Evolutionary conservation across 257 asterid species (phyloP), one percentile per base, ranked within the genome.

Genomic region (Primulina huaijiensis): DNA sequence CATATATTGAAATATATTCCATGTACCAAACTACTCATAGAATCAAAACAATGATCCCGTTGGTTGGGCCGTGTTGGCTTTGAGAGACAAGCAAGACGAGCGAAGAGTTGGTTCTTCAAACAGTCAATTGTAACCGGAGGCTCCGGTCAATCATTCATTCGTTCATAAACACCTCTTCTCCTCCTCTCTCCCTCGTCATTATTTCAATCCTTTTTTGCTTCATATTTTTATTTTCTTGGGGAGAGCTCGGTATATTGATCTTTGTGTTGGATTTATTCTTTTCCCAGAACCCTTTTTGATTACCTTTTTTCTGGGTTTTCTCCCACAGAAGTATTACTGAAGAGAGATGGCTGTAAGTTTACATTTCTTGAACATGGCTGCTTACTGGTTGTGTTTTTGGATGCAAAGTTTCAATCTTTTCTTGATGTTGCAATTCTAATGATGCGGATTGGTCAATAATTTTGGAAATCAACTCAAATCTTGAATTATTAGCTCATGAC

Each of bases 291-390:
- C 55, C 19, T 46, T 14, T 21, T 20, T 64, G 56, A 11, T 34
- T 38, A 3, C n/a, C n/a, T 19, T 16, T 5, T n/a, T 9, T 64
- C 25, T 20, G 68, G 31, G 68, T 38, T 64, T 63, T 8, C 25
- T 23, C 20, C 55, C 33, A 0, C 57, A 20, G 57, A 11, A 38
- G 57, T 40, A 19, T 38, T 40, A 37, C 29, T 23, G 59, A 31
- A 11, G 21, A 23, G 3, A 65, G 40, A 65, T 65, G 69, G 59
- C 69, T 38, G 69, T 65, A 65, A 65, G 69, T 65, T 9, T 40
- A 38, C 57, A 50, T 50, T 50, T 50, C 57, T 17, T 38, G 6
- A 9, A 25, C 8, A 37, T 21, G 23, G 21, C 19, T 38, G 21
- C 67, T 70, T 9, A 8, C 38, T 61, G 37, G 35, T 20, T 62